A percentile compares a stretch with the other conserved stretches of the same genome.
These are phyloP conservation scores for Mycena vitilis DNA, from an alignment of 768 basidiomycete species.

Conservation along the genomic window DNA sequence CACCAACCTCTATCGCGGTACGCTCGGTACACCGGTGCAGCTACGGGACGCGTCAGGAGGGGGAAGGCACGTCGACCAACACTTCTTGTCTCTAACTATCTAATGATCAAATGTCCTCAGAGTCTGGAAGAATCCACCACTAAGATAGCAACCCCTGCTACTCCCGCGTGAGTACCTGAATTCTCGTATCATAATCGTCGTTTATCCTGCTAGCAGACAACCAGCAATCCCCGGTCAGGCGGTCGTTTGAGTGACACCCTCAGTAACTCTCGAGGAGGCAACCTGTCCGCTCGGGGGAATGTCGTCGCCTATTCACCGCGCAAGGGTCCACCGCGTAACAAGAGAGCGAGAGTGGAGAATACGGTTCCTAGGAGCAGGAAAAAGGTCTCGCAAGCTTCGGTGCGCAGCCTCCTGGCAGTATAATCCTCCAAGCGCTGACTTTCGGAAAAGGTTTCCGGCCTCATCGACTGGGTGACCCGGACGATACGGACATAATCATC, in stretches of 20 bases:
- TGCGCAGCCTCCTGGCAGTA: background rate
- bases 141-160: constrained; percentile 5
- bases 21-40: background rate
- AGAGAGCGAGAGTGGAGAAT: constrained; percentile 12
- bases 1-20: background rate
- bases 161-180: constrained; percentile 13
- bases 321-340: constrained; percentile 14
- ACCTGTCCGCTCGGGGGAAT: background rate
- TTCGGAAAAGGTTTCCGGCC: background rate
- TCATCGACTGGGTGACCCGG: constrained; percentile 8
- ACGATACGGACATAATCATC: constrained; percentile 14
- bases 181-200: background rate
- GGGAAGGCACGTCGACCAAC: constrained; percentile 3
- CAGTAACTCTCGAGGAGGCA: background rate
- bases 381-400: constrained; percentile 21
- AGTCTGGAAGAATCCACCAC: constrained; percentile 23
- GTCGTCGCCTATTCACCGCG: background rate
- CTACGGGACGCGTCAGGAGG: constrained; percentile 28
- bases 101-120: background rate
- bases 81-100: background rate
- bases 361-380: constrained; percentile 14
- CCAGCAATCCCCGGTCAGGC: constrained; percentile 14
- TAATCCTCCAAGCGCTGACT: constrained; percentile 5
- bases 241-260: constrained; percentile 10
- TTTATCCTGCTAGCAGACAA: constrained; percentile 12